Evolutionary conservation across 176 grass and related monocot genomes (phyloP).

Genomic region (Oryza punctata): DNA sequence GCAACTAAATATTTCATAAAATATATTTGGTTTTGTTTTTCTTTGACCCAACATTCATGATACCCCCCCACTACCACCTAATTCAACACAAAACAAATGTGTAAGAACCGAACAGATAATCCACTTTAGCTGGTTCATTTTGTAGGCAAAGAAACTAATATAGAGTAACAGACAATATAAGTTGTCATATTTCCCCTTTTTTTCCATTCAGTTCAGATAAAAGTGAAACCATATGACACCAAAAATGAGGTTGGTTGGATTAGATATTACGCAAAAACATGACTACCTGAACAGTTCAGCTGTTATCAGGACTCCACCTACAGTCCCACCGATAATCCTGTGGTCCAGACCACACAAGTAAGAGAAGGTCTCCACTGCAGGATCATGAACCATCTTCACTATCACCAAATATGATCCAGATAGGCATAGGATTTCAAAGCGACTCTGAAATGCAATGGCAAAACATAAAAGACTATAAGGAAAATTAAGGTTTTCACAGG

Average conservation of each 20-base stretch:
- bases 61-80: slow-evolving; percentile 58
- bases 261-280: not conserved
- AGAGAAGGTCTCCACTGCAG: slow-evolving; percentile 55
- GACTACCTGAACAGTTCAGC: slow-evolving; percentile 68
- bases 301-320: slow-evolving; percentile 65
- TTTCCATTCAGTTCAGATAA: not conserved
- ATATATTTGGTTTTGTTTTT: slow-evolving; percentile 46
- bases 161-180: not conserved
- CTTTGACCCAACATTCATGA: slow-evolving; percentile 53
- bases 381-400: slow-evolving; percentile 54
- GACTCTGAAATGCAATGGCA: slow-evolving; percentile 51
- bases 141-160: not conserved
- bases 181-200: not conserved
- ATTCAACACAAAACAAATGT: not conserved
- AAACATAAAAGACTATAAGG: not conserved
- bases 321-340: slow-evolving; percentile 66
- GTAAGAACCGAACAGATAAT: not conserved
- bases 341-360: slow-evolving; percentile 70
- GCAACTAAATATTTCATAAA: not conserved
- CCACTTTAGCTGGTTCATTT: not conserved
- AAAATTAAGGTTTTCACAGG: not conserved
- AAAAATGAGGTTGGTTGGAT: not conserved
- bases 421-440: slow-evolving; percentile 76
- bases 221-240: not conserved
- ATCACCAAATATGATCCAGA: slow-evolving; percentile 72